Evolutionary conservation across 2,329 filamentous ascomycete species (phyloP).

Genomic region (Neofusicoccum sp.): DNA sequence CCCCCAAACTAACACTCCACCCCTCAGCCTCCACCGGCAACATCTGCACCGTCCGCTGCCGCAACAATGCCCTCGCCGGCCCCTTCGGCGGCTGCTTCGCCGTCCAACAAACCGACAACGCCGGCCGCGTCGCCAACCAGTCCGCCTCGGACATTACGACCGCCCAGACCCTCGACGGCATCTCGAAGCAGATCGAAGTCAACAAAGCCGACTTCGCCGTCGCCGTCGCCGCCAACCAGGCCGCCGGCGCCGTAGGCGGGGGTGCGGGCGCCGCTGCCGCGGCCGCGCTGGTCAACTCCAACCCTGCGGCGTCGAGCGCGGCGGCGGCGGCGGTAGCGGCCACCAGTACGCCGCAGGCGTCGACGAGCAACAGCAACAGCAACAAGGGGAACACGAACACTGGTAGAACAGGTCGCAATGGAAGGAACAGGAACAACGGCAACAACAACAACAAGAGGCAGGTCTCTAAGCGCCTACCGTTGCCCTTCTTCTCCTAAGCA

Average conservation of each 20-base stretch:
- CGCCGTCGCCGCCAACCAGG: conserved; percentile 51
- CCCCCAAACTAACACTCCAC: not conserved
- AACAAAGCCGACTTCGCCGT: conserved; percentile 56
- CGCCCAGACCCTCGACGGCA: conserved; percentile 46
- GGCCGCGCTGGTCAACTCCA: conserved; percentile 44
- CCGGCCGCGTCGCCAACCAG: conserved; percentile 29
- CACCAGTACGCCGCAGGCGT: conserved; percentile 7
- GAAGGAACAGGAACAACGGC: conserved; percentile 2
- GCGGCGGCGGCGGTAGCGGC: not conserved
- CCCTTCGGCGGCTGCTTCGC: conserved; percentile 63
- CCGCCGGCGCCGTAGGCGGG: conserved; percentile 41
- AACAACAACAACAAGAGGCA: conserved; percentile 14
- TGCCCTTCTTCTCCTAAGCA: conserved; percentile 7
- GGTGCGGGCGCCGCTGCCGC: conserved; percentile 37
- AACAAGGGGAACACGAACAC: conserved; percentile 25
- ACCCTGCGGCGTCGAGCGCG: conserved; percentile 28
- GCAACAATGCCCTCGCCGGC: conserved; percentile 60
- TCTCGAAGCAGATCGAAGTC: conserved; percentile 53
- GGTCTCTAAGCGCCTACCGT: conserved; percentile 5
- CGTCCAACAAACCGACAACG: conserved; percentile 56
- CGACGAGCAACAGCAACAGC: conserved; percentile 25
- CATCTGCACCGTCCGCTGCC: conserved; percentile 61
- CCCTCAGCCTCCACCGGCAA: conserved; percentile 52
- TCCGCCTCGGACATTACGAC: conserved; percentile 48
- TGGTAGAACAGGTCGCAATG: conserved; percentile 23